Conservation (phyloP, 2,329 filamentous ascomycete genomes). For the Colletotrichum limetticola region DNA sequence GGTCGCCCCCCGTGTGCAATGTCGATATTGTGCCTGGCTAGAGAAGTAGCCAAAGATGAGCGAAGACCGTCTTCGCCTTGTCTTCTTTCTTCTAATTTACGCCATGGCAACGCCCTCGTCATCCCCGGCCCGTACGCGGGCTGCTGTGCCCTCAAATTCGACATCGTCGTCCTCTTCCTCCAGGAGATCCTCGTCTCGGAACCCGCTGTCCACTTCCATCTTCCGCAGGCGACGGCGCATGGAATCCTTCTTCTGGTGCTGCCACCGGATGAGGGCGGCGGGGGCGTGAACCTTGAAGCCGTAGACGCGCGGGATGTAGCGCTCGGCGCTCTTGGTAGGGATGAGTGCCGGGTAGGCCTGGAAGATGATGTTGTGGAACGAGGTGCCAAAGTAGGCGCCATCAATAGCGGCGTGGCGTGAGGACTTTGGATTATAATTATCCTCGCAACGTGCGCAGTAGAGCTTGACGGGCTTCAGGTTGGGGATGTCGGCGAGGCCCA, state of each 20-base stretch:
- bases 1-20: not conserved
- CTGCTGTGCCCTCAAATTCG: constrained; percentile 51
- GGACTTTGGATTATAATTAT: constrained; percentile 98
- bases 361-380: constrained; percentile 99
- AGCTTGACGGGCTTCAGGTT: constrained; percentile 93
- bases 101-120: constrained; percentile 25
- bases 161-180: constrained; percentile 68
- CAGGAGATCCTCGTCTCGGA: constrained; percentile 74
- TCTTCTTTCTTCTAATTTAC: not conserved
- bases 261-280: constrained; percentile 91
- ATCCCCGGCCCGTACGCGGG: constrained; percentile 39
- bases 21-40: not conserved
- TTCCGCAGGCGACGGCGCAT: constrained; percentile 81
- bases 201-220: constrained; percentile 81
- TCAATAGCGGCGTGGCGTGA: constrained; percentile 95
- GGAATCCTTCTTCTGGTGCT: constrained; percentile 81
- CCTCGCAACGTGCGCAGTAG: constrained; percentile 96
- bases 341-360: constrained; percentile 95
- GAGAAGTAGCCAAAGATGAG: not conserved
- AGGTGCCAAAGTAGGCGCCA: constrained; percentile 97
- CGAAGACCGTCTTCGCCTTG: not conserved
- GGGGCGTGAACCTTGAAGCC: constrained; percentile 95
- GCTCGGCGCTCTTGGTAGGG: constrained; percentile 83
- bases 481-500: constrained; percentile 91
- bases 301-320: constrained; percentile 91